Conservation (phyloP, 2,329 filamentous ascomycete genomes). For the Thermochaetoides dissita region DNA sequence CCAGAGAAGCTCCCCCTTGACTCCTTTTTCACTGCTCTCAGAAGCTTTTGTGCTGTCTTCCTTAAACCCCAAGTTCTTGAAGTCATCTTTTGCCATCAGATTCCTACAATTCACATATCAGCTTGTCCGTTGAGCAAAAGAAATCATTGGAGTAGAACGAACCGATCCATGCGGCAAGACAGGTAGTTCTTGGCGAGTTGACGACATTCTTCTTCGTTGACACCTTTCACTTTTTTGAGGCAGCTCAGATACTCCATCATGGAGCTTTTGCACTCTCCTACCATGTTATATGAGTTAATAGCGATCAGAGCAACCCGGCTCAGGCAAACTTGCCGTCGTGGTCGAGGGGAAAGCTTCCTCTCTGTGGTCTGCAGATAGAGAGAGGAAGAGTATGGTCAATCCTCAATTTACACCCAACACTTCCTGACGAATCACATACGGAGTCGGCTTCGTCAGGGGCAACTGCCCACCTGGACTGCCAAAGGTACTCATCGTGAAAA, state of each 20-base stretch:
- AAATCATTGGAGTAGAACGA: conserved; percentile 21
- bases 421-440: conserved; percentile 16
- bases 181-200: conserved; percentile 79
- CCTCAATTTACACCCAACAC: neutral
- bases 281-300: conserved; percentile 3
- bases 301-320: no score
- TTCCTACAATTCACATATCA: conserved; percentile 41
- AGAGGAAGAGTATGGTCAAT: no score
- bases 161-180: conserved; percentile 89
- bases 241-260: conserved; percentile 79
- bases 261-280: conserved; percentile 83
- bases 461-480: conserved; percentile 18
- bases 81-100: conserved; percentile 89
- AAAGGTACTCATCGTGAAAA: conserved; percentile 19
- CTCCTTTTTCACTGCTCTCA: conserved; percentile 14
- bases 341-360: conserved; percentile 91
- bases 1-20: conserved; percentile 24
- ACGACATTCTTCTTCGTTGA: conserved; percentile 78
- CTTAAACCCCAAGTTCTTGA: conserved; percentile 79
- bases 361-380: conserved; percentile 51
- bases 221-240: conserved; percentile 68
- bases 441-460: conserved; percentile 20
- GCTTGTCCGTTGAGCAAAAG: neutral
- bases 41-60: conserved; percentile 24
- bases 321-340: conserved; percentile 52